Base-by-base conservation (phyloP, 805 yeast genomes). In the Wickerhamomyces kurtzmanii region DNA sequence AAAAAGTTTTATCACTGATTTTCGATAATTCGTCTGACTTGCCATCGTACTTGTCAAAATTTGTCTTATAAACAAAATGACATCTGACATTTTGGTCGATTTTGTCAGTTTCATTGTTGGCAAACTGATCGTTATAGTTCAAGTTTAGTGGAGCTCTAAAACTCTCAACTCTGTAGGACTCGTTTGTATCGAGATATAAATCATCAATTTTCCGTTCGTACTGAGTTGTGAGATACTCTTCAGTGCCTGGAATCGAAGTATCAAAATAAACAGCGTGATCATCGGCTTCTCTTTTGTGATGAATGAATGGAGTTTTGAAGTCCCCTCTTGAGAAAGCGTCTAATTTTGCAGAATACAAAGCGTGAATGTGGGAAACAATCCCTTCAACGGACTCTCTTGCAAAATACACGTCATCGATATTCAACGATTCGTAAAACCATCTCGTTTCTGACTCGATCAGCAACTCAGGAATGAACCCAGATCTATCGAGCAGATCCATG, bases 201-300 rank as follows among this genome's bases (percentile, higher is more conserved):
- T 78, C 81, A 57, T 91, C 97, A 37, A 91, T 84, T 39, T 75
- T 62, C 34, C 68, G 65, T 57, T 86, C 95, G 45, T 76, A 79
- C 40, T 59, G 59, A 31, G 67, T 62, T 29, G 70, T 53, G 22
- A 54, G 51, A 30, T 49, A 47, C 26, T 57, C 55, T 23, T 50
- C 53, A 8, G 62, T 45, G 9, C 74, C 76, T 8, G 74, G 69
- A 14, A 55, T 51, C 11, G 75, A 63, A 19, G 93, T 75, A 49
- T 84, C 94, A 53, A 89, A 83, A 51, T 81, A 91, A 20, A 85
- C 91, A 2, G 96, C 96, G 47, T 85, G 94, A 49, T 81, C 87
- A 12, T 72, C 78, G 25, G 71, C 68, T 51, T 84, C 87, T 37
- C 86, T 68, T 50, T 77, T 78, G 52, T 85, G 83, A 37, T 78